phyloP scores from a whole-genome alignment of 1,139 yeast genomes.

The Blastobotrys raffinosifermentans region DNA sequence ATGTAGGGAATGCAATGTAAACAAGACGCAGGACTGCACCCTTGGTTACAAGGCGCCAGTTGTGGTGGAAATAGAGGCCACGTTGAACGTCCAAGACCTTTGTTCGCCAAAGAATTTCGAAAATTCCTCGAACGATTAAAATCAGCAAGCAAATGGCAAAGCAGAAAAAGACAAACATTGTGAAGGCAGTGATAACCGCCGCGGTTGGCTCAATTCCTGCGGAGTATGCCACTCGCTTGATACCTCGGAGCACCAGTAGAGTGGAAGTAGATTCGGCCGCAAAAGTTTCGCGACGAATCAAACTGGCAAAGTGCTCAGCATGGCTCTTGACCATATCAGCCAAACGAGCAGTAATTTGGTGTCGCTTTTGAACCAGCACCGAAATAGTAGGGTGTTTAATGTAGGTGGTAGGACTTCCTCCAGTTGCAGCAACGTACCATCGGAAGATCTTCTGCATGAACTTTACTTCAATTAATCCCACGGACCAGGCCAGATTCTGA shows the following conservation, averaged over 20 bases:
- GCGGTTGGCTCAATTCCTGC: constrained; percentile 82
- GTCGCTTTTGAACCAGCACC: constrained; percentile 67
- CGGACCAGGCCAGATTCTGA: constrained; percentile 92
- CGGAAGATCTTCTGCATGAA: constrained; percentile 83
- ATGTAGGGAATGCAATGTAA: constrained; percentile 52
- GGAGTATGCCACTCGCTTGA: constrained; percentile 83
- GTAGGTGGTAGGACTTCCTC: constrained; percentile 78
- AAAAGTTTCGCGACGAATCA: constrained; percentile 5
- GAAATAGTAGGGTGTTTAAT: constrained; percentile 45
- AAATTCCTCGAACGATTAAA: constrained; percentile 19
- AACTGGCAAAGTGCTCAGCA: constrained; percentile 5
- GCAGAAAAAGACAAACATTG: constrained; percentile 70
- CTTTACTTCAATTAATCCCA: constrained; percentile 71
- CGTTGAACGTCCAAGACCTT: constrained; percentile 12
- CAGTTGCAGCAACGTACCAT: constrained; percentile 95
- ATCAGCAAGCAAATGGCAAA: constrained; percentile 28
- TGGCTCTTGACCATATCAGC: constrained; percentile 19
- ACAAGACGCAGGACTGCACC: constrained; percentile 82
- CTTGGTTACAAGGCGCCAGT: constrained; percentile 73
- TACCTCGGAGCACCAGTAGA: constrained; percentile 66
- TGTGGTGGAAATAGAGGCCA: constrained; percentile 59
- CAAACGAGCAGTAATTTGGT: constrained; percentile 20
- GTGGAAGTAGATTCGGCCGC: constrained; percentile 23
- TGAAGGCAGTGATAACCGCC: constrained; percentile 78
- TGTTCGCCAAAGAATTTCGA: constrained; percentile 16